Conservation (phyloP, 345 rosid species). For the Conringia planisiliqua region DNA sequence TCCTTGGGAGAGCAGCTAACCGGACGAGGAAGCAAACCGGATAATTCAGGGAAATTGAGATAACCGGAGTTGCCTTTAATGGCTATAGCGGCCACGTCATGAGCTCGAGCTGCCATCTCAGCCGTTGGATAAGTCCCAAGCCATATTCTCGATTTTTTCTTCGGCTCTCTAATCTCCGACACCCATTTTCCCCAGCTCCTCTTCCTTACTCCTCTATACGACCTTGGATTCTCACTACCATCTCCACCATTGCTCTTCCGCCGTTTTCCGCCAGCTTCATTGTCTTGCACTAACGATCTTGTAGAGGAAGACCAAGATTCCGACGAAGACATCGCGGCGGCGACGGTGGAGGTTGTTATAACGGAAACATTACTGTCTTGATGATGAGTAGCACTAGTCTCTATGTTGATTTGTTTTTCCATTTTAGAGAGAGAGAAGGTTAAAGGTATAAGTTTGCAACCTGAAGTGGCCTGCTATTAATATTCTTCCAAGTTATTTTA, state of each 20-base stretch:
- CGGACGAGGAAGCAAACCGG: conserved; percentile 64
- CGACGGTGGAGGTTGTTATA: conserved; percentile 13
- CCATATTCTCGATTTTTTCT: conserved; percentile 93
- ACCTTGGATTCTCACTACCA: conserved; percentile 36
- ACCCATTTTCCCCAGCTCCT: conserved; percentile 99
- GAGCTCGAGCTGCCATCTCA: conserved; percentile 98
- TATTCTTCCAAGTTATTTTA: conserved; percentile 16
- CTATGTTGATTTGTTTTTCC: conserved; percentile 40
- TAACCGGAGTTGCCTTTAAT: conserved; percentile 69
- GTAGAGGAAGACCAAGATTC: conserved; percentile 23
- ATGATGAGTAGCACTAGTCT: conserved; percentile 38
- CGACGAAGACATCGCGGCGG: conserved; percentile 19
- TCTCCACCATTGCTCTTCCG: neutral
- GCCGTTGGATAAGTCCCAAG: conserved; percentile 82
- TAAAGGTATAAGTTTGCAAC: conserved; percentile 20
- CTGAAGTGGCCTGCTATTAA: conserved; percentile 31
- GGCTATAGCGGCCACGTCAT: conserved; percentile 79
- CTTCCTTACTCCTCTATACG: conserved; percentile 84
- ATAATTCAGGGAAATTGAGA: conserved; percentile 75
- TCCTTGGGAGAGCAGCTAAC: conserved; percentile 61
- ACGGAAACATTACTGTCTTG: conserved; percentile 17
- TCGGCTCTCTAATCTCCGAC: conserved; percentile 84
- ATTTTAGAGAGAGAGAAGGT: conserved; percentile 20
- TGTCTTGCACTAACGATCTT: conserved; percentile 9
- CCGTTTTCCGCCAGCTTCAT: conserved; percentile 3